Evolutionary conservation across 441 rosid genomes (phyloP).

Genomic region (Theobroma grandiflorum): DNA sequence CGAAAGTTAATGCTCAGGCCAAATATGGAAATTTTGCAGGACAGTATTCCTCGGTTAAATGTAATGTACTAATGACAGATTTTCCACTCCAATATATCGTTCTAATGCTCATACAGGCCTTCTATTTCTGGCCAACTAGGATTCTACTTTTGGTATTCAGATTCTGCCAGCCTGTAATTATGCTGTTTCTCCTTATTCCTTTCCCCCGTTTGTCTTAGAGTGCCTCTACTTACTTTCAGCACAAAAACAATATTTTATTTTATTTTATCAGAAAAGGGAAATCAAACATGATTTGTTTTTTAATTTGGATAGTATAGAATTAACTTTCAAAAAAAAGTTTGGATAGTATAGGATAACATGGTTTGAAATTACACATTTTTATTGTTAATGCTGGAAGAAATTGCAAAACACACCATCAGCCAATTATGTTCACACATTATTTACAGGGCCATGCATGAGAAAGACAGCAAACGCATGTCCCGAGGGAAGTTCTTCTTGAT

Average conservation of each 20-base stretch:
- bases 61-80: not conserved
- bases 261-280: not conserved
- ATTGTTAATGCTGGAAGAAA: not conserved
- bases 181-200: not conserved
- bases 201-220: not conserved
- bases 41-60: not conserved
- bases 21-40: not conserved
- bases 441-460: constrained; percentile 67
- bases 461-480: constrained; percentile 51
- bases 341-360: not conserved
- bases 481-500: constrained; percentile 72
- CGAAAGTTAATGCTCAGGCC: not conserved
- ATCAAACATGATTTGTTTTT: not conserved
- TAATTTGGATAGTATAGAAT: not conserved
- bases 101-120: not conserved
- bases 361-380: not conserved
- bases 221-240: too few species aligned
- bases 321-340: too few species aligned
- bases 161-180: too few species aligned
- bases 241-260: not conserved
- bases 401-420: not conserved
- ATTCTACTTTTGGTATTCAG: too few species aligned
- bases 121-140: not conserved
- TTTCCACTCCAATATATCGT: not conserved
- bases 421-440: not conserved